phyloP scores from a whole-genome alignment of 768 basidiomycete species.

The Chiua virens region DNA sequence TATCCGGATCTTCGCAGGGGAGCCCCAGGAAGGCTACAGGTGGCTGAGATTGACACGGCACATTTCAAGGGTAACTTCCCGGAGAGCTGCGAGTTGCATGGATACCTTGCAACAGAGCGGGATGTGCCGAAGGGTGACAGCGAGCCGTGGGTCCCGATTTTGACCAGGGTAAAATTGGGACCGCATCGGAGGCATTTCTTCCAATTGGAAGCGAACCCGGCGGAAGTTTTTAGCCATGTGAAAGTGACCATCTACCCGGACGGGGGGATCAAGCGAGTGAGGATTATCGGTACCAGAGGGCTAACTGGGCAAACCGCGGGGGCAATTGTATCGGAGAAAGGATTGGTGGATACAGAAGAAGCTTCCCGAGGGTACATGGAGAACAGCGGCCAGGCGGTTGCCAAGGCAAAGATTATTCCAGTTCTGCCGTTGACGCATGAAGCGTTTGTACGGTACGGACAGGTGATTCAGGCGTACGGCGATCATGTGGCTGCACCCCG shows the following conservation, averaged over 20 bases:
- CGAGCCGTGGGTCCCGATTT: conserved; percentile 66
- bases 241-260: conserved; percentile 90
- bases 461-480: conserved; percentile 86
- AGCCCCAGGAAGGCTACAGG: conserved; percentile 66
- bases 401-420: conserved; percentile 38
- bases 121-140: conserved; percentile 40
- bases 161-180: conserved; percentile 78
- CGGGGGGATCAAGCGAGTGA: conserved; percentile 92
- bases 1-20: conserved; percentile 48
- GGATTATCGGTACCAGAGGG: conserved; percentile 68
- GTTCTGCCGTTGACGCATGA: conserved; percentile 77
- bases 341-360: conserved; percentile 1
- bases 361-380: background rate
- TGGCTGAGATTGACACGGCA: conserved; percentile 88
- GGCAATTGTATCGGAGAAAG: conserved; percentile 7
- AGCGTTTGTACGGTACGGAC: conserved; percentile 85
- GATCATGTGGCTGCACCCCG: conserved; percentile 67
- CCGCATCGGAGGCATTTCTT: conserved; percentile 91
- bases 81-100: conserved; percentile 81
- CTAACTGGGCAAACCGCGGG: conserved; percentile 12
- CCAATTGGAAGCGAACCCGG: conserved; percentile 68
- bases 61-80: conserved; percentile 98
- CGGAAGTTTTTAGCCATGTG: conserved; percentile 72
- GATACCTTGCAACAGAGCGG: conserved; percentile 32
- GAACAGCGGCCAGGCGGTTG: conserved; percentile 7